These are phyloP conservation scores for Brassica rapa DNA, from an alignment of 345 rosid genomes.

Conservation along the genomic window DNA sequence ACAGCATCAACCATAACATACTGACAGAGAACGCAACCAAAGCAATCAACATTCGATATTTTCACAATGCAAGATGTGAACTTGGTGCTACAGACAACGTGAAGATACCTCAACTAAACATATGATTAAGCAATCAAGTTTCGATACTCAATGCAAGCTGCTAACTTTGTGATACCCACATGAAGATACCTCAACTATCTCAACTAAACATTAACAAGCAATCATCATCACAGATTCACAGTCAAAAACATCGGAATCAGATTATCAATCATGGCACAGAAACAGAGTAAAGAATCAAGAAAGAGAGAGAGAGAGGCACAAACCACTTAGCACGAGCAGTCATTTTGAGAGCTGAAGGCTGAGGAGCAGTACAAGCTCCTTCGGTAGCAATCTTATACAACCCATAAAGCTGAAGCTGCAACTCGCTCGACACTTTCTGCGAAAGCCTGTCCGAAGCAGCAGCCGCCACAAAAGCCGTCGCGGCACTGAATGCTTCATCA, in stretches of 20 bases:
- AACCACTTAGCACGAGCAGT: slow-evolving; percentile 4
- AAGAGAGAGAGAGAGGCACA: background rate
- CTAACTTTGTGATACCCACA: background rate
- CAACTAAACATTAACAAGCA: background rate
- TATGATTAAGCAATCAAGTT: background rate
- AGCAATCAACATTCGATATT: background rate
- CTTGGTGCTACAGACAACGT: too few relatives aligned
- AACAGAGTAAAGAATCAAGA: background rate
- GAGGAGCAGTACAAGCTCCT: slow-evolving; percentile 81
- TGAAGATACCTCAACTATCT: background rate
- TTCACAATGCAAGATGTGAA: background rate
- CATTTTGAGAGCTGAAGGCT: slow-evolving; percentile 73
- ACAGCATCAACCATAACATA: background rate
- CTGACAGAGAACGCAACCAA: background rate
- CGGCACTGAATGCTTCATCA: slow-evolving; percentile 84
- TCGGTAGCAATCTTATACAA: slow-evolving; percentile 87
- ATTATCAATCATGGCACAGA: background rate
- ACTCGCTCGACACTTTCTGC: slow-evolving; percentile 57
- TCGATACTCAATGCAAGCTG: background rate
- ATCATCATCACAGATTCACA: background rate
- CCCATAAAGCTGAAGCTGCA: slow-evolving; percentile 78
- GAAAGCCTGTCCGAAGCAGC: slow-evolving; percentile 63
- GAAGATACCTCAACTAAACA: background rate
- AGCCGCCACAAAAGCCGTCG: slow-evolving; percentile 74
- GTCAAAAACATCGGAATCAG: background rate